Evolutionary conservation across 768 basidiomycete species (phyloP), one percentile per base, ranked within the genome.

Genomic region (Panus rudis): DNA sequence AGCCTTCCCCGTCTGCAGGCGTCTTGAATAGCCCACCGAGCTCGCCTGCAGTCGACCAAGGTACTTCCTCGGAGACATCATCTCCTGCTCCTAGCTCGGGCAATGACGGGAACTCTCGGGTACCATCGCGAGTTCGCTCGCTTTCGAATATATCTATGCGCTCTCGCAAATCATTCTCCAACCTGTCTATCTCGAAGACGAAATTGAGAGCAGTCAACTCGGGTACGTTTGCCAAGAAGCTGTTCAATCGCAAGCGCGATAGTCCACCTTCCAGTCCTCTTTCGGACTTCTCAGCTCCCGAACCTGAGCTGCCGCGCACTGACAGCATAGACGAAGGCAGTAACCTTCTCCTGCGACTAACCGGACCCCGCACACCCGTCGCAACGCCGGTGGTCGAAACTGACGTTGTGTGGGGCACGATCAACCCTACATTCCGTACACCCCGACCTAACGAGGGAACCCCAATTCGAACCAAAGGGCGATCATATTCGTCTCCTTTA

Each of bases 401-500:
- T 35, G 48, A 55, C 41, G 35, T 54, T 12, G 49, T 47, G 4
- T 46, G 45, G 43, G 50, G 53, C 38, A 39, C 39, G 33, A n/a
- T 49, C 38, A 50, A 37, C 46, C 52, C 60, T 13, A 44, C 52
- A 31, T 47, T 47, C 22, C 48, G 44, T 23, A 25, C 45, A 8
- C 49, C 46, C n/a, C 45, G 47, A 25, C 50, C 42, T 11, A 55
- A 57, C 3, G 60, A 52, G 6, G 38, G 41, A 25, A 43, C 46
- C 7, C 44, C 39, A 16, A 27, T 74, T 32, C 76, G 66, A 47
- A 60, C 59, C 40, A 84, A 81, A 55, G 67, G 65, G 19, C 75
- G 83, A 28, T 78, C 81, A 12, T 71, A 79, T 47, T 84, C 84
- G 2, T 76, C 72, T 13, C 84, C 84, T 1, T 65, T 76, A 41